Percentiles rank a stretch among this genome's conserved stretches.
Evolutionary conservation across 2,329 filamentous ascomycete genomes (phyloP).

Genomic region (Calonectria pteridis): DNA sequence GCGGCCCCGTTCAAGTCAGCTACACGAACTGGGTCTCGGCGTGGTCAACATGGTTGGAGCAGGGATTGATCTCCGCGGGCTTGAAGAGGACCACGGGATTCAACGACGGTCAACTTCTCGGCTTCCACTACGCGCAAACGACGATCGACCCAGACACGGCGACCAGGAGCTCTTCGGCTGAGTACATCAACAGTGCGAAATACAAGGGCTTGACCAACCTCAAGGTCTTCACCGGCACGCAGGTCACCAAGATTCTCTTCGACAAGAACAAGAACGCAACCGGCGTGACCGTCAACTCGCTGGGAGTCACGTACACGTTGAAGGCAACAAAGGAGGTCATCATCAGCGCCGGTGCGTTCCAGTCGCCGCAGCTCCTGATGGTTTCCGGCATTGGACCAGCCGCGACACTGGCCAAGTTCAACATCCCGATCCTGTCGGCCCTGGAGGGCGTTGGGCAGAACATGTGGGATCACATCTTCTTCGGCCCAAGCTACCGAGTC

Average conservation of each 20-base stretch:
- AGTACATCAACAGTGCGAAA: slow-evolving; percentile 1
- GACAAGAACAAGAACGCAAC: slow-evolving; percentile 3
- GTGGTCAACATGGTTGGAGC: neutral
- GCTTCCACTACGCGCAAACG: neutral
- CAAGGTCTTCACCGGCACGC: neutral
- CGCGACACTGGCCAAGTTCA: slow-evolving; percentile 16
- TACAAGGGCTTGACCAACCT: neutral
- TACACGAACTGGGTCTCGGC: neutral
- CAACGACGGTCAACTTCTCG: neutral
- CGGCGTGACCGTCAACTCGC: slow-evolving; percentile 1
- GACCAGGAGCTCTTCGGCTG: neutral
- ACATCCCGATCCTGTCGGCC: slow-evolving; percentile 29
- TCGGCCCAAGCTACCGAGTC: slow-evolving; percentile 26
- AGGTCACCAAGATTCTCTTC: slow-evolving; percentile 13
- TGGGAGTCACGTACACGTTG: slow-evolving; percentile 31
- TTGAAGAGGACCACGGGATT: neutral
- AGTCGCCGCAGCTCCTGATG: slow-evolving; percentile 38
- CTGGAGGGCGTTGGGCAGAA: slow-evolving; percentile 38
- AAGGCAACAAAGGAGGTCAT: slow-evolving; percentile 37
- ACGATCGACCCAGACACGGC: neutral
- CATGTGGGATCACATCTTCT: slow-evolving; percentile 36
- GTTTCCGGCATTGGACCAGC: slow-evolving; percentile 38
- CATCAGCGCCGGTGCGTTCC: slow-evolving; percentile 32
- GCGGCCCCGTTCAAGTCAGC: neutral
- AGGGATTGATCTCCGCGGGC: neutral